Conservation (phyloP, 305 asterid genomes). For the Striga hermonthica region DNA sequence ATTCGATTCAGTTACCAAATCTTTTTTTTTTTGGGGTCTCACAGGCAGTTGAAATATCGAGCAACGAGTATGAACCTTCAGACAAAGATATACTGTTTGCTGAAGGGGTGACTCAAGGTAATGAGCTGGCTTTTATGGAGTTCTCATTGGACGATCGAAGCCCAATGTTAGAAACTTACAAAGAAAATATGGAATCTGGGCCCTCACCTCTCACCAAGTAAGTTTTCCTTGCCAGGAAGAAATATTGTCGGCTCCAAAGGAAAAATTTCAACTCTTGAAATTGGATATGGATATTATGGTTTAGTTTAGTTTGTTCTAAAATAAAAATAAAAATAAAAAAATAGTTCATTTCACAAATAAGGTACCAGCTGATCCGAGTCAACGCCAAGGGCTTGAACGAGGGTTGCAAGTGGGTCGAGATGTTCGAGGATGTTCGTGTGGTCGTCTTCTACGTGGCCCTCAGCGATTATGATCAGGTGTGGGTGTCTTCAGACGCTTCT, state of each 20-base stretch:
- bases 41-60: conserved; percentile 84
- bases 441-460: conserved; percentile 64
- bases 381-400: conserved; percentile 67
- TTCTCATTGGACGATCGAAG: conserved; percentile 75
- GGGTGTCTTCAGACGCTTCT: conserved; percentile 44
- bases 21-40: neutral
- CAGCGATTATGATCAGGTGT: conserved; percentile 65
- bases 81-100: conserved; percentile 70
- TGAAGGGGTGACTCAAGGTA: conserved; percentile 83
- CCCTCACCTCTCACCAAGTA: conserved; percentile 61
- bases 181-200: conserved; percentile 58
- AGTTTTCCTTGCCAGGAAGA: neutral
- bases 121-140: conserved; percentile 76
- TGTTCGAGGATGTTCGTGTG: conserved; percentile 80
- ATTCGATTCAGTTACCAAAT: no score
- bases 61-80: conserved; percentile 78
- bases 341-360: conserved; percentile 9
- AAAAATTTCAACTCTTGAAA: no score
- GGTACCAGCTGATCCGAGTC: conserved; percentile 75
- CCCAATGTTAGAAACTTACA: conserved; percentile 77
- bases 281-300: no score
- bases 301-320: no score
- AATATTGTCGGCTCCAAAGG: no score
- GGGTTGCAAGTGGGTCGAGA: conserved; percentile 87
- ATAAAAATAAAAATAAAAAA: no score